These are phyloP conservation scores for Pouteria glomerata DNA, from an alignment of 148 eudicot genomes.

Conservation along the genomic window DNA sequence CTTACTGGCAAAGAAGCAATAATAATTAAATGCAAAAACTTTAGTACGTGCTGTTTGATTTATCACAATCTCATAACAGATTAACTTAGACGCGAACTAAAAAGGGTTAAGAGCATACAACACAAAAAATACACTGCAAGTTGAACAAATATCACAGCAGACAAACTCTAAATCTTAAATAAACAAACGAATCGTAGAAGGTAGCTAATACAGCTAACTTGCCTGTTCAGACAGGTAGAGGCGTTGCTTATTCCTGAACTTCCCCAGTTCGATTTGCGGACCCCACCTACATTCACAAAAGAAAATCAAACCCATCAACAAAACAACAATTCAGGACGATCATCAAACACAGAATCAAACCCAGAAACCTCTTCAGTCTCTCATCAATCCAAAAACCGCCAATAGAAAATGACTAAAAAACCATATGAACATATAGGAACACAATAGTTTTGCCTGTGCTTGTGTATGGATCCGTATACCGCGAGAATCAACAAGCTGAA, in stretches of 20 bases:
- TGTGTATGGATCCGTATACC: no score
- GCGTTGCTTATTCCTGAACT: constrained; percentile 69
- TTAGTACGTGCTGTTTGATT: neutral
- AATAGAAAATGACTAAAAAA: no score
- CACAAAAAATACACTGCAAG: neutral
- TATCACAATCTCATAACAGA: neutral
- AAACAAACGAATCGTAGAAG: neutral
- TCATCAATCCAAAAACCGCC: no score
- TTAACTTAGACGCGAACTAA: neutral
- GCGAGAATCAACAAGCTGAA: no score
- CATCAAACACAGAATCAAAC: neutral
- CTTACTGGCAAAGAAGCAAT: no score
- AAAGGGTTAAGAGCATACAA: neutral
- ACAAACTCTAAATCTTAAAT: neutral
- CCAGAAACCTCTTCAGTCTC: no score
- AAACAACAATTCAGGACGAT: neutral
- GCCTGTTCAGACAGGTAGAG: constrained; percentile 94
- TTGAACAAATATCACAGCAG: neutral
- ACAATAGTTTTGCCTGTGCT: no score
- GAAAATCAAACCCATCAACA: neutral
- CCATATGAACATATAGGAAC: no score
- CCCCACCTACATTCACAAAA: constrained; percentile 67
- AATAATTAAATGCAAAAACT: neutral
- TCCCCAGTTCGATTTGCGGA: constrained; percentile 66
- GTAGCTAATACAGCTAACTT: constrained; percentile 5